These are phyloP conservation scores for Carex scoparia DNA, from an alignment of 176 grass and related monocot genomes.

Conservation along the genomic window DNA sequence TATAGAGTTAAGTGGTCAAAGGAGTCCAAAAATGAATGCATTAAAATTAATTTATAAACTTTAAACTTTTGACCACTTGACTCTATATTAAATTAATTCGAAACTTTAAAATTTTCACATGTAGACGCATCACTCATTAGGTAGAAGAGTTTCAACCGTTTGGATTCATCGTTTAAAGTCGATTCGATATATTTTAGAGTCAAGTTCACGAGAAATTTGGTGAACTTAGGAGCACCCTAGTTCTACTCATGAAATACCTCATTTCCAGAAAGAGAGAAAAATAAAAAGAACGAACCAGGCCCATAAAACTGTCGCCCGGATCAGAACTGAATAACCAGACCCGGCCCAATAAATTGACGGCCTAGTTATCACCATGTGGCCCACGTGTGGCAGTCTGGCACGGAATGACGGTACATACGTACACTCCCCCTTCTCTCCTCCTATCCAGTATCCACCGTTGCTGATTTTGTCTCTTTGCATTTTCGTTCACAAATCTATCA, in stretches of 20 bases:
- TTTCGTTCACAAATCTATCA: slow-evolving; percentile 17
- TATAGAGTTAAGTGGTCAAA: too few species aligned
- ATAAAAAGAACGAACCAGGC: background rate
- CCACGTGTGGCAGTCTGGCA: background rate
- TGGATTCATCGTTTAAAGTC: too few species aligned
- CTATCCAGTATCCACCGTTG: background rate
- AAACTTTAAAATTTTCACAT: too few species aligned
- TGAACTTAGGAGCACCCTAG: too few species aligned
- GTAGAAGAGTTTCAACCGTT: too few species aligned
- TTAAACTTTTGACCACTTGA: too few species aligned
- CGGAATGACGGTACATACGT: background rate
- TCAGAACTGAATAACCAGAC: background rate
- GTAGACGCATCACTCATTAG: too few species aligned
- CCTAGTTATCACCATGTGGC: background rate
- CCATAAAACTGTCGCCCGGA: background rate
- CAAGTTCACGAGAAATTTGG: too few species aligned
- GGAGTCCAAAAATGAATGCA: too few species aligned
- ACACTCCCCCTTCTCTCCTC: background rate
- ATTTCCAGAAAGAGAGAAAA: background rate
- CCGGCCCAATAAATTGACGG: background rate
- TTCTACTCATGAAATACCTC: background rate
- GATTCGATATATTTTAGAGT: too few species aligned
- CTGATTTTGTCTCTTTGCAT: background rate
- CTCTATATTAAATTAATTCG: too few species aligned
- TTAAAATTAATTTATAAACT: too few species aligned